Evolutionary conservation across 169 alveolate genomes (phyloP).

Genomic region (Plasmodium inui): DNA sequence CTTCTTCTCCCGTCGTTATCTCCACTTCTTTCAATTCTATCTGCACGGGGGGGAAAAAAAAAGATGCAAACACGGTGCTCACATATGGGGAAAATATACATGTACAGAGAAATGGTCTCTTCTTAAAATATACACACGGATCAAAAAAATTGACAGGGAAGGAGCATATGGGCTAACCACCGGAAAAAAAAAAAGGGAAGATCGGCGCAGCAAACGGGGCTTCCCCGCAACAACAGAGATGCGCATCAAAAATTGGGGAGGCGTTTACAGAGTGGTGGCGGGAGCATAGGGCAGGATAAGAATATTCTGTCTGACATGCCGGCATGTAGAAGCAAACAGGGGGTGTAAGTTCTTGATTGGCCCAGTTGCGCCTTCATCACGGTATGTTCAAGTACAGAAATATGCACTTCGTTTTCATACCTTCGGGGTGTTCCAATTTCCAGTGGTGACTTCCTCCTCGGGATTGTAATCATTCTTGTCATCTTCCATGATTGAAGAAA

Average conservation of each 20-base stretch:
- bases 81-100: not conserved
- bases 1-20: constrained; percentile 97
- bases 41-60: constrained; percentile 59
- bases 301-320: not conserved
- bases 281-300: not conserved
- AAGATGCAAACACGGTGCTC: not conserved
- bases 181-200: constrained; percentile 9
- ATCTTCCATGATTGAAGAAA: constrained; percentile 26
- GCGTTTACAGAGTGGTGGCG: not conserved
- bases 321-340: not conserved
- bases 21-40: constrained; percentile 94
- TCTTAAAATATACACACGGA: not conserved
- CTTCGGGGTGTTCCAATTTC: constrained; percentile 90
- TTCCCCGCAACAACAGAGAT: not conserved
- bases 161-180: not conserved
- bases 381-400: not conserved
- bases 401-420: constrained; percentile 59
- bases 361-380: not conserved
- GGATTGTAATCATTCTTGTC: constrained; percentile 80
- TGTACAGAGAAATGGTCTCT: not conserved
- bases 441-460: constrained; percentile 90
- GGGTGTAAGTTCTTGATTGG: not conserved
- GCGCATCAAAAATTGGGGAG: not conserved
- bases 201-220: not conserved
- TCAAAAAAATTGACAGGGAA: not conserved